Evolutionary conservation across 1,284 basidiomycete genomes (phyloP), one percentile per base, ranked within the genome.

Genomic region (Athelia psychrophila): DNA sequence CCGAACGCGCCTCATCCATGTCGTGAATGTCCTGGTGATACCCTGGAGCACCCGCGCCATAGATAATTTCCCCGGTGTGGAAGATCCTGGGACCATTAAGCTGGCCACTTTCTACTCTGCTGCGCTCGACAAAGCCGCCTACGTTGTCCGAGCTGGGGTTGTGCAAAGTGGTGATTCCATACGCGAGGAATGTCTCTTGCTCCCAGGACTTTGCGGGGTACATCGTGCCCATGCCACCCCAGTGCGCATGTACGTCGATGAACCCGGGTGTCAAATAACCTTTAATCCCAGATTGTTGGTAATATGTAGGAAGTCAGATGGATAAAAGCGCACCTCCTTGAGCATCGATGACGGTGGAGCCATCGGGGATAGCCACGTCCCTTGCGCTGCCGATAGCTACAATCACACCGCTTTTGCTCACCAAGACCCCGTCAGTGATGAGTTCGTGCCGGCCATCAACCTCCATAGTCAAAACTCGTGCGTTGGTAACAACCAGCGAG

Each of bases 161-260:
- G 72, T 89, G 87, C 52, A 89, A 59, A 2, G 86, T 88, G 0
- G 86, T 89, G 8, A 89, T 78, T n/a, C 86, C 86, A 58, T 88
- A 88, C 0, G 86, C 83, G 25, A 89, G 75, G 77, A 88, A 88
- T 0, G 84, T 79, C 62, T 85, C 76, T 70, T 86, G 73, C 58
- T 89, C 86, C 86, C 86, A 89, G 2, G 86, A 86, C 47, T 74
- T 75, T 3, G 84, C 74, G 0, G 86, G 86, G 58, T 80, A 78
- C 32, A 71, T 69, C 27, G 71, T 74, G 0, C 44, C 56, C 52
- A 77, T 79, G 0, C 83, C 83, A 36, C 67, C 61, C 87, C 86
- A 89, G 56, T 89, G 86, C 5, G 86, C 86, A 56, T 89, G 86
- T 6, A 83, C 81, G 53, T 89, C 86, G 50, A 89, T 82, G 60